Evolutionary conservation across 2,329 filamentous ascomycete genomes (phyloP), one percentile per base, ranked within the genome.

Genomic region (Nakataea oryzae): DNA sequence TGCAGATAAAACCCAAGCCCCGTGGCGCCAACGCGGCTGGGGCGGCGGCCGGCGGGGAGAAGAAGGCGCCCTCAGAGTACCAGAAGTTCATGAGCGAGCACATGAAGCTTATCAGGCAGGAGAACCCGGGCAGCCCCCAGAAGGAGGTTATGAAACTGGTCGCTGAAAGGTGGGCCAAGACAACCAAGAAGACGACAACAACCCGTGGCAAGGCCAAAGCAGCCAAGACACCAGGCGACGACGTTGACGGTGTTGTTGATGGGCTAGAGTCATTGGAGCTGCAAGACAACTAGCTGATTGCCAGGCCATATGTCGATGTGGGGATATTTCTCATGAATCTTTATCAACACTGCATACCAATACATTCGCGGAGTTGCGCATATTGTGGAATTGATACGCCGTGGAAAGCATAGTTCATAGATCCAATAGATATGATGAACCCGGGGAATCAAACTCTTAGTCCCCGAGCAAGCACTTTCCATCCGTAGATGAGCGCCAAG

Each of bases 1-100:
- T 85, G 68, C 95, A 97, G 79, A 87, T 87, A 11, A 92, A 90
- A 72, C 93, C 93, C 0, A 82, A 82, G 54, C 92, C 92, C 0
- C 79, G 89, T 55, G 76, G 74, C 3, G 64, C 59, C 54, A 69
- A 60, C 0, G 66, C 56, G 1, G 66, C 50, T 21, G 64, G 1
- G 62, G 62, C 8, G 59, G 67, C 61, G 61, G 58, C n/a, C 11
- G 58, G 67, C 41, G 54, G 65, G 64, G 61, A 71, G 34, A 55
- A 60, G 47, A 61, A 29, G 59, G 63, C 34, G 59, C 64, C 67
- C 58, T 79, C 73, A 27, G 75, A 75, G 24, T 83, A 82, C 54
- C 81, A 83, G 66, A 62, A 66, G 3, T 83, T 83, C 63, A 77
- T 93, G 65, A 90, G 87, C 75, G 80, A 83, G 69, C 81, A 93